phyloP scores from a whole-genome alignment of 31 red algal species.

The Endocladia muricata region DNA sequence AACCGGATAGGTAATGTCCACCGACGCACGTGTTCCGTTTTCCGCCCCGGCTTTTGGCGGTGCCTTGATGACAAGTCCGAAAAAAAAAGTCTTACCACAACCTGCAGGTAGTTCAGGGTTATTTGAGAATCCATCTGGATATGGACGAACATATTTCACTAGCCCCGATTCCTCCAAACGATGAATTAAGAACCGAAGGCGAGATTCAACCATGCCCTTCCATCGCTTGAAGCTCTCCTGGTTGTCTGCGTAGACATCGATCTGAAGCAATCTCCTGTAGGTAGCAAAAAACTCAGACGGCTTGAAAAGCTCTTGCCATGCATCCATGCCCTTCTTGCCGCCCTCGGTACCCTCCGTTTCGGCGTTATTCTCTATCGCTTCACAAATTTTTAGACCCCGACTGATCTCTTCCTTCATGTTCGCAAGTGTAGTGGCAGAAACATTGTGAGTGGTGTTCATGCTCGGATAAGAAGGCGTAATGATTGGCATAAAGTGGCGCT shows the following conservation, averaged over 20 bases:
- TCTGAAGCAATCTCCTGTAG: slow-evolving; percentile 79
- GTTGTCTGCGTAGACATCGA: slow-evolving; percentile 78
- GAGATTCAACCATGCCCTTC: slow-evolving; percentile 88
- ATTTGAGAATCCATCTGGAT: slow-evolving; percentile 40
- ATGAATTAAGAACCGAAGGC: slow-evolving; percentile 77
- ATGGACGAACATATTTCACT: slow-evolving; percentile 55
- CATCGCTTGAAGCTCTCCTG: slow-evolving; percentile 77
- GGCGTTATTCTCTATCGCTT: slow-evolving; percentile 30
- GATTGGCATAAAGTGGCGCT: slow-evolving; percentile 94
- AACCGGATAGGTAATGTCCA: slow-evolving; percentile 66
- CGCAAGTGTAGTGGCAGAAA: slow-evolving; percentile 75
- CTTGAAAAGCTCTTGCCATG: slow-evolving; percentile 85
- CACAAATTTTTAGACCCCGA: slow-evolving; percentile 59
- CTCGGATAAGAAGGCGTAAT: slow-evolving; percentile 94
- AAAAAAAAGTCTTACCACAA: slow-evolving; percentile 72
- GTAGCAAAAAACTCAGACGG: slow-evolving; percentile 75
- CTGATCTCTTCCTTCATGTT: slow-evolving; percentile 88
- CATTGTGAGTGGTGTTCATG: slow-evolving; percentile 99
- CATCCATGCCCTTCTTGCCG: slow-evolving; percentile 22
- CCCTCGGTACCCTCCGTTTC: slow-evolving; percentile 23
- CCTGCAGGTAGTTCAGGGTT: slow-evolving; percentile 46
- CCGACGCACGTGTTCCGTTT: slow-evolving; percentile 30
- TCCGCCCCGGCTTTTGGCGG: slow-evolving; percentile 14
- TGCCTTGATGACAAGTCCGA: slow-evolving; percentile 47
- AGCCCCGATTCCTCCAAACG: slow-evolving; percentile 70